Percentiles rank a stretch among this genome's conserved stretches.
These are phyloP conservation scores for Fusarium annulatum DNA, from an alignment of 2,329 filamentous ascomycete genomes.

Conservation along the genomic window DNA sequence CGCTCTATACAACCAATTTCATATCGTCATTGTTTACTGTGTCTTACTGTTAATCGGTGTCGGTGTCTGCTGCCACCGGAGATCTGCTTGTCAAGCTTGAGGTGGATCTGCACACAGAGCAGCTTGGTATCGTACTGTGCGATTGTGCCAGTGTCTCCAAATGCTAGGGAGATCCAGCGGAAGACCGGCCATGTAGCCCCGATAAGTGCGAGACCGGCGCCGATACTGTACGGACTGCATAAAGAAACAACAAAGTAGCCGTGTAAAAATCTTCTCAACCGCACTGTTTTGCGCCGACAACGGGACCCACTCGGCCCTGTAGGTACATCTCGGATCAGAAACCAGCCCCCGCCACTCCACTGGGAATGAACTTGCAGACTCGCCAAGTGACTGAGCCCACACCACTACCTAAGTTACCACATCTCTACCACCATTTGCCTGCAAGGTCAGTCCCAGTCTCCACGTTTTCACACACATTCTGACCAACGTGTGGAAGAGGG, in stretches of 20 bases:
- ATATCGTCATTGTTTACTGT: neutral
- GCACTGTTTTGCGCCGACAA: conserved; percentile 34
- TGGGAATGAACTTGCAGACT: neutral
- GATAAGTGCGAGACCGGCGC: conserved; percentile 15
- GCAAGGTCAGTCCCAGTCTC: conserved; percentile 9
- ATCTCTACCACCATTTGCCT: neutral
- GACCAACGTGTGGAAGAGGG: neutral
- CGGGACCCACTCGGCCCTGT: conserved; percentile 21
- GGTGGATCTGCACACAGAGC: neutral
- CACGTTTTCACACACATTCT: conserved; percentile 1
- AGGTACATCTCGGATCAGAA: neutral
- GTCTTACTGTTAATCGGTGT: conserved; percentile 23
- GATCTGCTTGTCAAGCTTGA: conserved; percentile 2
- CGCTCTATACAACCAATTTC: neutral
- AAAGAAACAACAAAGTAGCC: neutral
- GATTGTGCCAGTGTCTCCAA: neutral
- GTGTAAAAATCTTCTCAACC: conserved; percentile 30
- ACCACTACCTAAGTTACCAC: neutral
- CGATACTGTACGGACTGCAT: conserved; percentile 9
- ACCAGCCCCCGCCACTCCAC: conserved; percentile 31
- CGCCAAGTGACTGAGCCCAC: conserved; percentile 15
- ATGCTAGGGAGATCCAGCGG: conserved; percentile 7
- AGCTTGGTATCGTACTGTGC: conserved; percentile 1
- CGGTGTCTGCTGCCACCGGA: conserved; percentile 11
- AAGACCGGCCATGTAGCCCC: conserved; percentile 9